Conservation (phyloP, 164 flowering plant genomes). For the Echeveria elegans region DNA sequence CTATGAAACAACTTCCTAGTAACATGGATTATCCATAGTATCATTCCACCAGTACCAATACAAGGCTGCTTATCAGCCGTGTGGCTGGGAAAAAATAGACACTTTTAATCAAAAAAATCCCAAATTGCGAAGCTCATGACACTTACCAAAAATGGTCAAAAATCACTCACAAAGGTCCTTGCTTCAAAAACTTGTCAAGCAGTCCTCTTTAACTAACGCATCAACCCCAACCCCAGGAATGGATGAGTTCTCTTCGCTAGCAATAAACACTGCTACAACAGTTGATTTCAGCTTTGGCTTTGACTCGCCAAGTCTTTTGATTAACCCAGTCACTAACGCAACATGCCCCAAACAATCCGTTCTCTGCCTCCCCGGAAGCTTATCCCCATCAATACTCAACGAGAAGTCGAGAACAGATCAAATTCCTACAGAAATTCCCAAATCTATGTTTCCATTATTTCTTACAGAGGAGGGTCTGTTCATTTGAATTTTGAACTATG, state of each 20-base stretch:
- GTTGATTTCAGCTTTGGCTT: conserved; percentile 73
- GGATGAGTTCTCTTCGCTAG: conserved; percentile 86
- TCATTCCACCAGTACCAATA: conserved; percentile 93
- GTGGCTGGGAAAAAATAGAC: conserved; percentile 59
- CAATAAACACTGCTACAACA: conserved; percentile 92
- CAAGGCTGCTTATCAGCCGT: conserved; percentile 99
- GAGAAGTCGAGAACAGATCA: conserved; percentile 95
- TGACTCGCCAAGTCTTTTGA: conserved; percentile 65
- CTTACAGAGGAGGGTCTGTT: no score
- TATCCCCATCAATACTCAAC: conserved; percentile 81
- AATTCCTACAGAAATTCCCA: conserved; percentile 69
- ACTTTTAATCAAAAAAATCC: no score
- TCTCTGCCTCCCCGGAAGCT: conserved; percentile 86
- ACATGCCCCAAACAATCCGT: conserved; percentile 98
- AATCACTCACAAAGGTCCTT: conserved; percentile 77
- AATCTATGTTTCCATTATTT: no score
- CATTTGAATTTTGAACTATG: no score
- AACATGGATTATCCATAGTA: conserved; percentile 78
- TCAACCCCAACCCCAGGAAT: conserved; percentile 87
- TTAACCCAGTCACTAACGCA: conserved; percentile 82
- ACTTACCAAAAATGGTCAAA: not conserved
- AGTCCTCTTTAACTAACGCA: conserved; percentile 78
- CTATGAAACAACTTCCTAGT: conserved; percentile 97
- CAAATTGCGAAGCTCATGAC: no score
- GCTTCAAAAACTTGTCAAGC: conserved; percentile 71